Percentiles rank a stretch among this genome's conserved stretches.
These are phyloP conservation scores for Aspergillus saccharolyticus DNA, from an alignment of 495 filamentous ascomycete genomes.

Conservation along the genomic window DNA sequence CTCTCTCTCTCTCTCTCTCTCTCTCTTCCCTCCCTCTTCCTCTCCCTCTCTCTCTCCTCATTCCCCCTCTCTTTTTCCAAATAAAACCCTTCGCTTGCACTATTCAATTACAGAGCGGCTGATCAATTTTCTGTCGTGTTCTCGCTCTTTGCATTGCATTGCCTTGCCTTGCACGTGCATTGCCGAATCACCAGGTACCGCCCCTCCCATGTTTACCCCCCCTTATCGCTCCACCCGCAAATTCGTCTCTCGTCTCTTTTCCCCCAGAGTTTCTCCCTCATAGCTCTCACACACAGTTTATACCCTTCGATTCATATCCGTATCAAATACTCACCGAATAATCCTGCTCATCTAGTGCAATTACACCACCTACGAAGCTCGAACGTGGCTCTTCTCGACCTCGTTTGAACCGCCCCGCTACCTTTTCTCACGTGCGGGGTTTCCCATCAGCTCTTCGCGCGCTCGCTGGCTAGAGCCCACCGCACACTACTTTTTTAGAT, in stretches of 20 bases:
- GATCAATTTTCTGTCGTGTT: neutral
- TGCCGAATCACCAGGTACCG: conserved; percentile 1
- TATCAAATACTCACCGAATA: neutral
- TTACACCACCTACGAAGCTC: neutral
- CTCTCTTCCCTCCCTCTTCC: neutral
- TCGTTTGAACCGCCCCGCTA: conserved; percentile 15
- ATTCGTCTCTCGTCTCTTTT: neutral
- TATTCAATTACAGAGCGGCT: neutral
- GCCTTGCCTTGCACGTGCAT: conserved; percentile 1
- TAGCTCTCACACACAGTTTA: neutral
- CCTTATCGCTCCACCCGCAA: conserved; percentile 8
- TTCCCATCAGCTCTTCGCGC: conserved; percentile 15
- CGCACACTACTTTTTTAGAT: conserved; percentile 13
- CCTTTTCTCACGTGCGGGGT: conserved; percentile 23
- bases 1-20: neutral
- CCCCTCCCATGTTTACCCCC: conserved; percentile 3
- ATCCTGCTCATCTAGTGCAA: neutral
- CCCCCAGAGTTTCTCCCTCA: conserved; percentile 1
- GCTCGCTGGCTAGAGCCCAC: conserved; percentile 18
- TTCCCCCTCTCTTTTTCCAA: neutral
- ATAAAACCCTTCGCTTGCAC: neutral
- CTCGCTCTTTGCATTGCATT: neutral
- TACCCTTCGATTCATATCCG: neutral
- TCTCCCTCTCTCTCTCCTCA: no score
- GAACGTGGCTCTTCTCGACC: neutral